These are phyloP conservation scores for Clonostachys sp. DNA, from an alignment of 2,329 filamentous ascomycete genomes.

Conservation along the genomic window DNA sequence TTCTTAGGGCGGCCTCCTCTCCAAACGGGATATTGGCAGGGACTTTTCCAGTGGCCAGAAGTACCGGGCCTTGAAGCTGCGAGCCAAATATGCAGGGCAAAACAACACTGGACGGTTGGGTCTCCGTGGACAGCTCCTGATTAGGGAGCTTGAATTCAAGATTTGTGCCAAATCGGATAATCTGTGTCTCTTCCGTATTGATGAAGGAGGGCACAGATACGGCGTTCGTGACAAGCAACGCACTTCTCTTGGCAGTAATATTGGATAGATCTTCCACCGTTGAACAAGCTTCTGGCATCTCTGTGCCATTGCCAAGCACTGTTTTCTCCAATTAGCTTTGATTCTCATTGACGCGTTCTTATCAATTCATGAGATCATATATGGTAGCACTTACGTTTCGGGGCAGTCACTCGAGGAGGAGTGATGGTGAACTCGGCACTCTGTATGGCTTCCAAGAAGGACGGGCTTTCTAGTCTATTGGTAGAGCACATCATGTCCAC, in stretches of 20 bases:
- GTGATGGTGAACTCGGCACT: constrained; percentile 5
- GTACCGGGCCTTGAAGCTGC: constrained; percentile 7
- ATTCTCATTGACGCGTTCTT: too few relatives aligned
- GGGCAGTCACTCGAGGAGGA: too few relatives aligned
- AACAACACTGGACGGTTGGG: constrained; percentile 3
- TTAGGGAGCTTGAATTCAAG: neutral
- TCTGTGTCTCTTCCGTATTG: neutral
- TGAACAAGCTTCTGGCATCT: too few relatives aligned
- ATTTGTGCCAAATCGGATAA: neutral
- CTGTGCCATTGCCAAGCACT: too few relatives aligned
- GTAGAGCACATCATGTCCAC: constrained; percentile 1
- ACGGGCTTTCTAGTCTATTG: neutral
- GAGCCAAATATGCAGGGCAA: constrained; percentile 10
- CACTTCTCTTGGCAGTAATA: neutral
- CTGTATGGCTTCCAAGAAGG: constrained; percentile 6
- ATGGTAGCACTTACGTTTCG: too few relatives aligned
- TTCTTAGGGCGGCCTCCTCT: neutral
- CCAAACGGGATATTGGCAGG: constrained; percentile 1
- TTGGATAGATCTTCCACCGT: too few relatives aligned
- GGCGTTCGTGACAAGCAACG: neutral
- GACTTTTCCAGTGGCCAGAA: constrained; percentile 7
- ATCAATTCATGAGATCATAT: too few relatives aligned
- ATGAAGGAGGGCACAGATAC: neutral
- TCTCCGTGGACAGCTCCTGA: neutral
- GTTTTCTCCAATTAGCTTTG: too few relatives aligned